A percentile compares a stretch with the other conserved stretches of the same genome.
These are phyloP conservation scores for Trypanosoma avium DNA, from an alignment of 208 protist genomes.

Conservation along the genomic window DNA sequence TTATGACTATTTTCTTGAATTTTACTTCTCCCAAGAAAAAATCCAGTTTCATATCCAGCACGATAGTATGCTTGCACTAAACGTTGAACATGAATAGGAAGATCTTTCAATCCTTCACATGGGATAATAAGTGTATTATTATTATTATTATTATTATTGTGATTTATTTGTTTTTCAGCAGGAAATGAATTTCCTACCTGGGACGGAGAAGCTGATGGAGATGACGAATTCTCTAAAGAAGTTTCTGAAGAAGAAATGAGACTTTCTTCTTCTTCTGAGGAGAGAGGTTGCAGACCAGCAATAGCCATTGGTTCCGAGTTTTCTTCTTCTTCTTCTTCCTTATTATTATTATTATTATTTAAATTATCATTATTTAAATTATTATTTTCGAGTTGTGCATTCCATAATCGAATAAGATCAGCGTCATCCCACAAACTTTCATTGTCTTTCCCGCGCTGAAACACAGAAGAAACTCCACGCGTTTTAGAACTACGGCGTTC, in stretches of 20 bases:
- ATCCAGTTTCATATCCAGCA: slow-evolving; percentile 29
- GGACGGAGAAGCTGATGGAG: neutral
- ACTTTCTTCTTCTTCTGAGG: neutral
- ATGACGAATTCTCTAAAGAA: neutral
- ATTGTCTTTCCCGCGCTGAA: slow-evolving; percentile 25
- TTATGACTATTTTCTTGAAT: too few species aligned
- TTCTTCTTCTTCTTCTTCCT: neutral
- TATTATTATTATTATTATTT: neutral
- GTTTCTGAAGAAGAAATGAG: neutral
- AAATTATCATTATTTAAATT: neutral
- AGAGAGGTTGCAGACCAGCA: too few species aligned
- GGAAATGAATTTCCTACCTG: neutral
- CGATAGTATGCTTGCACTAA: slow-evolving; percentile 20
- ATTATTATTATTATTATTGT: neutral
- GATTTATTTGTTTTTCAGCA: too few species aligned
- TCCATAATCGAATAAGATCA: slow-evolving; percentile 75
- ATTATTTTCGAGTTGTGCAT: slow-evolving; percentile 63
- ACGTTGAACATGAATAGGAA: slow-evolving; percentile 21
- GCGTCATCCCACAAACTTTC: slow-evolving; percentile 79
- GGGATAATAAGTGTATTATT: neutral
- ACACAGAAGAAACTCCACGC: slow-evolving; percentile 3
- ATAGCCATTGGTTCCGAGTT: neutral
- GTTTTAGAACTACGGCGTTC: neutral
- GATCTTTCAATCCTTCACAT: neutral
- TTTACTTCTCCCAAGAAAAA: slow-evolving; percentile 14